A percentile compares a stretch with the other conserved stretches of the same genome.
Conservation (phyloP, 805 yeast species). For the Candida berthetii region DNA sequence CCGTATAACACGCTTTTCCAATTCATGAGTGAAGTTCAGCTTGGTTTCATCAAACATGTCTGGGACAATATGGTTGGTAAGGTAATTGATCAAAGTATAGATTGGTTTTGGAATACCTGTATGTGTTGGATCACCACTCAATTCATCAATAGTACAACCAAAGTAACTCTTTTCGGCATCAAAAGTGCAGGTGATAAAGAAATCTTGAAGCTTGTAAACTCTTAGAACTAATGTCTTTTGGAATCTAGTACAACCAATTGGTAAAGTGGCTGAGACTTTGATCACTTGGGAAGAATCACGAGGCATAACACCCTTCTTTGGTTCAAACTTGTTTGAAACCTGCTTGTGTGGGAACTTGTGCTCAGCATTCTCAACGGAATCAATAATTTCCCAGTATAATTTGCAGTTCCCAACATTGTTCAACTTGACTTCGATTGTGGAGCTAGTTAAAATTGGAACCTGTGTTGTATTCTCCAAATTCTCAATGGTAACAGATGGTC, state of each 20-base stretch:
- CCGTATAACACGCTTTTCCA: conserved; percentile 14
- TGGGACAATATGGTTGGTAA: conserved; percentile 17
- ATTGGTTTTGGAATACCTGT: conserved; percentile 26
- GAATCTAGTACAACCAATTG: conserved; percentile 19
- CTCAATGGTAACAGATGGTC: conserved; percentile 32
- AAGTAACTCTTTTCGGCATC: conserved; percentile 18
- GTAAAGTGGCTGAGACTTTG: conserved; percentile 16
- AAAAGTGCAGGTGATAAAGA: conserved; percentile 22
- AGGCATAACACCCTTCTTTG: conserved; percentile 24
- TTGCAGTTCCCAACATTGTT: conserved; percentile 29
- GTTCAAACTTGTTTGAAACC: conserved; percentile 15
- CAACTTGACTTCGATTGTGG: conserved; percentile 19
- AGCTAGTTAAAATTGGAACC: conserved; percentile 20
- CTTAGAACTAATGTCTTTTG: conserved; percentile 20
- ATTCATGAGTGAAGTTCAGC: conserved; percentile 13
- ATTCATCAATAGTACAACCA: conserved; percentile 24
- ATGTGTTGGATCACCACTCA: conserved; percentile 14
- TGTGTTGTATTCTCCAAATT: conserved; percentile 24
- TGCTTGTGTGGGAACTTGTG: conserved; percentile 12
- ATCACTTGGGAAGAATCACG: conserved; percentile 16
- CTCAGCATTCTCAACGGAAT: conserved; percentile 20
- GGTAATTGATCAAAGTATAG: conserved; percentile 21
- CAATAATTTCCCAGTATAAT: conserved; percentile 31
- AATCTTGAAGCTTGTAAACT: conserved; percentile 23
- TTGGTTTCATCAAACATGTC: conserved; percentile 20